phyloP scores from a whole-genome alignment of 2,329 filamentous ascomycete species.

The Hansfordia pulvinata region DNA sequence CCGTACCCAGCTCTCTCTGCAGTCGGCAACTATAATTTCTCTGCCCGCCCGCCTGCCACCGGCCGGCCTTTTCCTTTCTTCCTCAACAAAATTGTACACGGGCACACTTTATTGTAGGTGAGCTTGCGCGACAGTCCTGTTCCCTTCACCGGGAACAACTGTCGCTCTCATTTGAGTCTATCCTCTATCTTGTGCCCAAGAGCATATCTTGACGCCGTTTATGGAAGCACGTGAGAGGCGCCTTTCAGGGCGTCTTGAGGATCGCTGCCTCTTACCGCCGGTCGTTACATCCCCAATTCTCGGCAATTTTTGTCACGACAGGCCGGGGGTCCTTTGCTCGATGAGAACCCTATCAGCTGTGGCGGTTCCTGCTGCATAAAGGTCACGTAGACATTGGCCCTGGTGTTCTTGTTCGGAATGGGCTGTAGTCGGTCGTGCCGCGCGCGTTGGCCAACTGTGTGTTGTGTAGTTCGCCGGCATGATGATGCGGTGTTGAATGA shows the following conservation, averaged over 20 bases:
- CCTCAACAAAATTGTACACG: slow-evolving; percentile 47
- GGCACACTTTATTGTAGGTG: slow-evolving; percentile 61
- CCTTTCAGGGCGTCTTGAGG: slow-evolving; percentile 31
- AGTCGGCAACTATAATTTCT: slow-evolving; percentile 7
- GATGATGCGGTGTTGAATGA: too few relatives aligned
- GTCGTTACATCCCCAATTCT: slow-evolving; percentile 49
- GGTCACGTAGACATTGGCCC: too few relatives aligned
- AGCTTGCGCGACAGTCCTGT: slow-evolving; percentile 36
- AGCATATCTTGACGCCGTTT: slow-evolving; percentile 46
- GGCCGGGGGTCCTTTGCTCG: too few relatives aligned
- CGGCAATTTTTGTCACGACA: too few relatives aligned
- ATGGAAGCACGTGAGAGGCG: slow-evolving; percentile 57
- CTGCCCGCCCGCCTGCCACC: slow-evolving; percentile 11
- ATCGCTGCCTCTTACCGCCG: slow-evolving; percentile 60
- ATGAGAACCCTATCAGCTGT: too few relatives aligned
- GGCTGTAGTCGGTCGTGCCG: too few relatives aligned
- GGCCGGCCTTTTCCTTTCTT: slow-evolving; percentile 26
- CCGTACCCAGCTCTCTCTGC: too few relatives aligned
- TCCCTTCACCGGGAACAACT: slow-evolving; percentile 18
- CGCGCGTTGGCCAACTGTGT: too few relatives aligned
- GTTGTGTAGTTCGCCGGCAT: too few relatives aligned
- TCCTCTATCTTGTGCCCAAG: slow-evolving; percentile 64
- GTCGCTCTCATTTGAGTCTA: slow-evolving; percentile 43
- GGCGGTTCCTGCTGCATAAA: too few relatives aligned
- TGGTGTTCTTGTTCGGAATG: too few relatives aligned